phyloP scores from a whole-genome alignment of 2,329 filamentous ascomycete genomes.

The Colletotrichum sp. region DNA sequence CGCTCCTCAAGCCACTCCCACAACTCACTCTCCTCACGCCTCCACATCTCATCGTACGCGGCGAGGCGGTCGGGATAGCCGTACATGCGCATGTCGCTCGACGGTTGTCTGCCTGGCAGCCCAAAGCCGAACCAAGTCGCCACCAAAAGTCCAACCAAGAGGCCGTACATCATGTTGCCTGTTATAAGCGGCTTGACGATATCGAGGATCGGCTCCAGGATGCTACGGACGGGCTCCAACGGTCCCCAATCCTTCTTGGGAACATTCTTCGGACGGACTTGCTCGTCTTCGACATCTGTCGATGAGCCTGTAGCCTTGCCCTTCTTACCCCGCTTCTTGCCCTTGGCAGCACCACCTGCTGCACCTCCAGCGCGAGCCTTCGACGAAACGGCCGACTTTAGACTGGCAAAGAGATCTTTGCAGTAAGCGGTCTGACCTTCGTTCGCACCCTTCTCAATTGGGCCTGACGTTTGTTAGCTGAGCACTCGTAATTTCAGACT shows the following conservation, averaged over 20 bases:
- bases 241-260: conserved; percentile 71
- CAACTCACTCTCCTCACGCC: conserved; percentile 82
- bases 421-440: conserved; percentile 88
- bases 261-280: conserved; percentile 45
- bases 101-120: conserved; percentile 37
- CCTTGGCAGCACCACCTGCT: conserved; percentile 54
- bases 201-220: conserved; percentile 73
- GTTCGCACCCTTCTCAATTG: conserved; percentile 94
- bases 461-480: conserved; percentile 61
- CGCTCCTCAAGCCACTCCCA: conserved; percentile 95
- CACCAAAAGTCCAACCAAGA: conserved; percentile 76
- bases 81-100: conserved; percentile 40
- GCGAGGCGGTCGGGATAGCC: conserved; percentile 70
- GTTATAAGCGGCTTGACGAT: conserved; percentile 75
- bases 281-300: conserved; percentile 43
- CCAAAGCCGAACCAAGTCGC: conserved; percentile 76
- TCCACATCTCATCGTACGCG: conserved; percentile 94
- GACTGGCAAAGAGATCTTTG: conserved; percentile 76
- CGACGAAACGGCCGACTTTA: conserved; percentile 76
- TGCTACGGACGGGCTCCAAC: conserved; percentile 76
- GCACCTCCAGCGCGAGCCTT: conserved; percentile 58
- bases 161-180: conserved; percentile 77
- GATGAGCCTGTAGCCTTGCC: conserved; percentile 50
- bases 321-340: conserved; percentile 68
- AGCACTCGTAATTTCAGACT: background rate